Base-by-base conservation (phyloP, 2,329 filamentous ascomycete genomes). In the Monilinia vaccinii-corymbosi region DNA sequence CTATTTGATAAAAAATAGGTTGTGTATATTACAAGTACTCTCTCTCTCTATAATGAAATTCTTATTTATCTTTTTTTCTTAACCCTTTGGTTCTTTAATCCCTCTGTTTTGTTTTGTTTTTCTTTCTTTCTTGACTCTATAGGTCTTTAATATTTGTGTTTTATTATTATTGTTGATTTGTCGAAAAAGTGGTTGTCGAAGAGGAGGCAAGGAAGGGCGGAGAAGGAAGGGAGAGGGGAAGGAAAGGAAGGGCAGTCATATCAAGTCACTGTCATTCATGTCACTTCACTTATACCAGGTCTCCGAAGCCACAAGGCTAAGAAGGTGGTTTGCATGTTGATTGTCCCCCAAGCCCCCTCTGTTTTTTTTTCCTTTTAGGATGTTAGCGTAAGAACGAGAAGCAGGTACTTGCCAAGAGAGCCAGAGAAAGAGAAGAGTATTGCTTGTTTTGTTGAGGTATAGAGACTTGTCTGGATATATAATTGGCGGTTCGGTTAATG, bases 401-500 rank as follows among this genome's bases (percentile, higher is more conserved):
- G 28, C n/a, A 28, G 40, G n/a, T 13, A 23, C 38, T 55, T 55
- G 38, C 51, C 51, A 55, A 55, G 51, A 32, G 51, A 55, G 38
- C 51, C 28, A 28, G 25, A 28, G 25, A 28, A 28, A 55, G 51
- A 53, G 38, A 53, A 8, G 51, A 8, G 28, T 23, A 16, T 55
- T 55, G 51, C 51, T 55, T 55, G 13, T 44, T 44, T 55, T 55
- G 51, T 23, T 55, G 28, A 18, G 2, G 18, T 45, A 40, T 23
- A 13, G 31, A n/a, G 36, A 18, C 18, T 21, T 55, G 5, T 23
- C n/a, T 21, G 38, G 14, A 18, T 45, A 55, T 44, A 44, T 32
- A n/a, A 11, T 4, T 32, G 25, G 40, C 14, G 4, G 13, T 32
- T 55, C 14, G 25, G 38, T 21, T 23, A n/a, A 3, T n/a, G 13